phyloP scores from a whole-genome alignment of 805 yeast species.

The Danielozyma ontarioensis region DNA sequence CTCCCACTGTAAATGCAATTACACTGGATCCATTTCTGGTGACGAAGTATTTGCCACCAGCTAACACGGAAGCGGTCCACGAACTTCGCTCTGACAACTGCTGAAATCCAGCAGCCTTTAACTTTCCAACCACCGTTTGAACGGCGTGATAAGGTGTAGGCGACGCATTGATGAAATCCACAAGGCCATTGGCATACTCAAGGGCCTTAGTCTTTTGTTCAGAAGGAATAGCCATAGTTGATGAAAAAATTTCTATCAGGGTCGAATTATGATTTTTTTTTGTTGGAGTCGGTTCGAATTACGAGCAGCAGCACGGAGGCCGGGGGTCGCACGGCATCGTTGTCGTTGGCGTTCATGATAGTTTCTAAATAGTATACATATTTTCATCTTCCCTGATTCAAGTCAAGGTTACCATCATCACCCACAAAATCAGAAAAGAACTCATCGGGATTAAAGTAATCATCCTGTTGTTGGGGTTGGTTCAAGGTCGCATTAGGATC shows the following conservation, averaged over 20 bases:
- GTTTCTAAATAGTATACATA: no score
- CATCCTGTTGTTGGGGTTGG: background rate
- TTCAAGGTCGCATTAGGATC: no score
- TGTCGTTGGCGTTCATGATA: no score
- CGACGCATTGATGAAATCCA: slow-evolving; percentile 72
- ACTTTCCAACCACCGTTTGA: slow-evolving; percentile 49
- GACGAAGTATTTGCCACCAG: slow-evolving; percentile 69
- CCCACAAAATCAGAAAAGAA: background rate
- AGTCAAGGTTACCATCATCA: no score
- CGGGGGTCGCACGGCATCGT: no score
- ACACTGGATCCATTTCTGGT: slow-evolving; percentile 88
- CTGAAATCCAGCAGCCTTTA: slow-evolving; percentile 59
- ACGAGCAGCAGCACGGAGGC: no score
- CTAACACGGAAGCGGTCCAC: slow-evolving; percentile 52
- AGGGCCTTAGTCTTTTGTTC: slow-evolving; percentile 9
- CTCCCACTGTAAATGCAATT: slow-evolving; percentile 82
- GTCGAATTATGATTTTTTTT: background rate
- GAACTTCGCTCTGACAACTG: slow-evolving; percentile 66
- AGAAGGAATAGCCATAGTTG: background rate
- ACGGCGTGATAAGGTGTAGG: slow-evolving; percentile 97
- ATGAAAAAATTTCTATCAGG: slow-evolving; percentile 1
- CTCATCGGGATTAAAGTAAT: background rate
- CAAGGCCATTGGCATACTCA: slow-evolving; percentile 53
- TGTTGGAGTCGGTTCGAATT: slow-evolving; percentile 1
- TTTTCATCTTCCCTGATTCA: no score